phyloP scores from a whole-genome alignment of 2,329 filamentous ascomycete genomes.

The Epichloe festucae region DNA sequence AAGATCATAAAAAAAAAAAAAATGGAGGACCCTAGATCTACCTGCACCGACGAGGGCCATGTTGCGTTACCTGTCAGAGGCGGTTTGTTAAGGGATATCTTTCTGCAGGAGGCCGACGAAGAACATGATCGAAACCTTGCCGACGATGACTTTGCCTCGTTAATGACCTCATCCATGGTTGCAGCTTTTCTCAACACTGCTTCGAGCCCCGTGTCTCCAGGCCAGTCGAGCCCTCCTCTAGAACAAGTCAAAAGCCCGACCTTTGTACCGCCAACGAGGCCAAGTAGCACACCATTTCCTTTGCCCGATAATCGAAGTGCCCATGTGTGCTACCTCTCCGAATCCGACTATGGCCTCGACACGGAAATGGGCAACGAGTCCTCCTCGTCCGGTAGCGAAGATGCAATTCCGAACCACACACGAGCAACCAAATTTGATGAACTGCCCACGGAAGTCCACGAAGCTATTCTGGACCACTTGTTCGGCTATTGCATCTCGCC shows the following conservation, averaged over 20 bases:
- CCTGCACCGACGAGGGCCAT: conserved; percentile 2
- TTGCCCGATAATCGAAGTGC: conserved; percentile 35
- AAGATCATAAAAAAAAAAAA: neutral
- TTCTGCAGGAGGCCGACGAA: conserved; percentile 6
- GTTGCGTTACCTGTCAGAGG: conserved; percentile 4
- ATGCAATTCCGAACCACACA: conserved; percentile 8
- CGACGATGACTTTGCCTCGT: conserved; percentile 22
- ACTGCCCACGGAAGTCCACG: conserved; percentile 58
- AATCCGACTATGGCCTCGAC: conserved; percentile 12
- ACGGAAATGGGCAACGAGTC: conserved; percentile 3
- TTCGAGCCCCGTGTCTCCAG: conserved; percentile 43
- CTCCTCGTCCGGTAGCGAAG: conserved; percentile 9
- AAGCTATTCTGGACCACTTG: conserved; percentile 56
- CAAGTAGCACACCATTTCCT: conserved; percentile 48
- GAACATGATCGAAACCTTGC: conserved; percentile 5
- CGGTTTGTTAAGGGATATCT: conserved; percentile 1
- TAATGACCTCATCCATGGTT: conserved; percentile 25
- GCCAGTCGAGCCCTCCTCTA: conserved; percentile 37
- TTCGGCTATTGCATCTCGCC: conserved; percentile 56
- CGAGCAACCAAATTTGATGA: conserved; percentile 29
- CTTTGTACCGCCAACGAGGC: conserved; percentile 28
- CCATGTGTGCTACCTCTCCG: conserved; percentile 15
- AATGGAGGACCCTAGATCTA: conserved; percentile 4
- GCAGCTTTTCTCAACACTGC: conserved; percentile 25
- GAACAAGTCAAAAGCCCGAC: conserved; percentile 29